A percentile compares a stretch with the other conserved stretches of the same genome.
Conservation (phyloP, 192 early-diverging fungal genomes). For the Glomus cerebriforme region DNA sequence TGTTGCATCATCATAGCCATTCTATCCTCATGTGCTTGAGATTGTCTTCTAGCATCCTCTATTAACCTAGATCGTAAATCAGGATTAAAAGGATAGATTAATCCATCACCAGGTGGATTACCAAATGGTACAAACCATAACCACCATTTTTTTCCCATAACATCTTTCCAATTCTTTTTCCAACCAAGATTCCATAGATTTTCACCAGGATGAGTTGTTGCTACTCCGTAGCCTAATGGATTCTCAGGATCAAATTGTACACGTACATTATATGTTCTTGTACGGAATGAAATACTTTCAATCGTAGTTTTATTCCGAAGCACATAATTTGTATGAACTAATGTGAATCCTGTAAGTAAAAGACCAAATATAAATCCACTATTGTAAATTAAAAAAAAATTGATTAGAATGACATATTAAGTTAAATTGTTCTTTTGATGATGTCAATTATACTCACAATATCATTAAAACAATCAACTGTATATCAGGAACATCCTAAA, state of each 20-base stretch:
- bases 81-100: slow-evolving; percentile 14
- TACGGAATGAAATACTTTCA: slow-evolving; percentile 33
- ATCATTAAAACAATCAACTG: slow-evolving; percentile 14
- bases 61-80: neutral
- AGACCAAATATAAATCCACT: slow-evolving; percentile 44
- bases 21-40: slow-evolving; percentile 26
- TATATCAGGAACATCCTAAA: slow-evolving; percentile 28
- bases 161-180: slow-evolving; percentile 48
- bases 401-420: neutral
- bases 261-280: slow-evolving; percentile 4
- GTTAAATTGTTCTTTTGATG: neutral
- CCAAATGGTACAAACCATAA: slow-evolving; percentile 48
- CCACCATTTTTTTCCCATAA: slow-evolving; percentile 51
- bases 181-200: slow-evolving; percentile 49
- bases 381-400: neutral
- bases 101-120: slow-evolving; percentile 6
- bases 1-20: slow-evolving; percentile 24
- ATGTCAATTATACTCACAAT: slow-evolving; percentile 9
- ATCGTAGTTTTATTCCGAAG: slow-evolving; percentile 58
- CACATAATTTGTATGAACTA: slow-evolving; percentile 50
- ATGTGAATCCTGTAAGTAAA: slow-evolving; percentile 52
- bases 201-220: slow-evolving; percentile 39
- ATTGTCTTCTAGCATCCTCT: neutral
- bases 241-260: slow-evolving; percentile 32
- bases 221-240: slow-evolving; percentile 35